Conservation (phyloP, 257 asterid genomes). For the Solanum sejunctum region DNA sequence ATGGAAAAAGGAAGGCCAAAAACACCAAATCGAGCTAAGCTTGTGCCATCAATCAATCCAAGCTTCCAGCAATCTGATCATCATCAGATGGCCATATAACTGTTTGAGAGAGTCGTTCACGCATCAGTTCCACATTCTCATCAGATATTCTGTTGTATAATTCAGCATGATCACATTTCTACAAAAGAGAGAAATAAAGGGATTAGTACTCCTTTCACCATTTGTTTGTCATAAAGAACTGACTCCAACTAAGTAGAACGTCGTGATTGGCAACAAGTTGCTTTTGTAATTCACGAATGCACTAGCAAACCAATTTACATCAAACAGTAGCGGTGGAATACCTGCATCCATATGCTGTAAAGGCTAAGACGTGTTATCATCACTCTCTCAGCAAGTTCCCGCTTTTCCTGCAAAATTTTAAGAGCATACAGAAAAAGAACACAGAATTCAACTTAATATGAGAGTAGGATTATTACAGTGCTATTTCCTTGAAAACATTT, state of each 20-base stretch:
- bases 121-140: conserved; percentile 52
- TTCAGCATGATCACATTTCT: conserved; percentile 52
- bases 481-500: not conserved
- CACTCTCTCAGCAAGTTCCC: conserved; percentile 68
- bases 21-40: not conserved
- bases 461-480: not conserved
- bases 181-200: not conserved
- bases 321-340: not conserved
- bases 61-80: conserved; percentile 17
- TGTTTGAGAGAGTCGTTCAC: conserved; percentile 54
- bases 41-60: conserved; percentile 6
- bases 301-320: not conserved
- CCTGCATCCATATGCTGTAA: conserved; percentile 64
- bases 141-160: conserved; percentile 46
- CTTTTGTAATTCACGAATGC: not conserved
- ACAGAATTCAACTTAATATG: not conserved
- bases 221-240: not conserved
- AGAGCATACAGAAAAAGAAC: not conserved
- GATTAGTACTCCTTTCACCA: not conserved
- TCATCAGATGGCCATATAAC: conserved; percentile 45
- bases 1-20: not conserved
- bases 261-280: not conserved
- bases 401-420: conserved; percentile 39
- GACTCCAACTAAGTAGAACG: not conserved
- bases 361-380: conserved; percentile 64